phyloP scores from a whole-genome alignment of 2,329 filamentous ascomycete genomes.

The Didymella pomorum region DNA sequence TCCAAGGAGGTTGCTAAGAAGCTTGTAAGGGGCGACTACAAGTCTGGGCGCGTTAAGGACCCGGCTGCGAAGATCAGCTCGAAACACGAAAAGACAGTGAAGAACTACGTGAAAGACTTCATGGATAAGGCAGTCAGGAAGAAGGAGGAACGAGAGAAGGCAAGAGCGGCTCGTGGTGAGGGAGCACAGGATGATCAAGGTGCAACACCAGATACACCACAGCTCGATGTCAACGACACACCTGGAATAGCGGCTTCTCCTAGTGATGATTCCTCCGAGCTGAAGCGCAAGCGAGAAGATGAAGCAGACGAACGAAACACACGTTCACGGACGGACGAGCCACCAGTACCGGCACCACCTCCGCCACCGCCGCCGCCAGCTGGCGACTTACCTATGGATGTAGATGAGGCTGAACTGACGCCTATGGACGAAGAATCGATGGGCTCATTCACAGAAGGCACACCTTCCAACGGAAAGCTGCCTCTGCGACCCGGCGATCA shows the following conservation, averaged over 20 bases:
- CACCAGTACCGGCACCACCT: conserved; percentile 54
- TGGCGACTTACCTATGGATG: conserved; percentile 40
- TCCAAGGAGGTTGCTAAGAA: conserved; percentile 82
- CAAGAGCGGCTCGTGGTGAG: conserved; percentile 56
- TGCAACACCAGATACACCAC: conserved; percentile 33
- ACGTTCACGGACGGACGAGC: conserved; percentile 44
- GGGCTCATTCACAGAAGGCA: conserved; percentile 7
- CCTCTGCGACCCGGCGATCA: conserved; percentile 21
- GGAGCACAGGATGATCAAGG: conserved; percentile 26
- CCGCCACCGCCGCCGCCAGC: conserved; percentile 53
- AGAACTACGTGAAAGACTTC: conserved; percentile 82
- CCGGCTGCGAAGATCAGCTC: conserved; percentile 75
- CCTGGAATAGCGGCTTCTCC: conserved; percentile 33
- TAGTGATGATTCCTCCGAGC: conserved; percentile 36
- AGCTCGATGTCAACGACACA: conserved; percentile 13
- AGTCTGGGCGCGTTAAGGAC: conserved; percentile 84
- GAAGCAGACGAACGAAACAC: conserved; percentile 43
- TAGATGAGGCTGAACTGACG: conserved; percentile 34
- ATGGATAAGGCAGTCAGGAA: conserved; percentile 85
- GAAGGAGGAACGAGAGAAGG: conserved; percentile 68
- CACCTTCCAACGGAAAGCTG: conserved; percentile 14
- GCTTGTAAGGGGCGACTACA: conserved; percentile 89
- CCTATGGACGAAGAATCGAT: conserved; percentile 37
- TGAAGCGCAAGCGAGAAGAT: conserved; percentile 52
- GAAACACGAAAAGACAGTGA: conserved; percentile 83